These are phyloP conservation scores for Kazachstania bromeliacearum DNA, from an alignment of 805 yeast genomes.

Conservation along the genomic window DNA sequence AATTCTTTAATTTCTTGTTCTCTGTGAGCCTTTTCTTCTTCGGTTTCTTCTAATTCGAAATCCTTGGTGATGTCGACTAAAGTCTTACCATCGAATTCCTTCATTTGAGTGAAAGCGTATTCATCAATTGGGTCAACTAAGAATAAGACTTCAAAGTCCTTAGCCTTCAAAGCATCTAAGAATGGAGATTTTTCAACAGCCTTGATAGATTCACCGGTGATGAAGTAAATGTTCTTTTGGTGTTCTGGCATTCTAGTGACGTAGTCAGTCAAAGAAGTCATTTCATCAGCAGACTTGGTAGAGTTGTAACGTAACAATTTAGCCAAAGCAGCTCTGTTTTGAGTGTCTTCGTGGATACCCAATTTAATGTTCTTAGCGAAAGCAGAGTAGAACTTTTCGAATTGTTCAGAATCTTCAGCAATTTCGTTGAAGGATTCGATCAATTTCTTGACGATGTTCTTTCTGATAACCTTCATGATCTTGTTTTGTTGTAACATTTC, in stretches of 20 bases:
- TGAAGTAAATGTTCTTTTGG: conserved; percentile 98
- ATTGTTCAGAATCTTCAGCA: conserved; percentile 97
- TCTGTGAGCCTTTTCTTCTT: conserved; percentile 91
- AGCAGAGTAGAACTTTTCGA: conserved; percentile 95
- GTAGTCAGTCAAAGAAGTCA: conserved; percentile 91
- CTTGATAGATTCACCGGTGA: conserved; percentile 97
- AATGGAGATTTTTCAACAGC: conserved; percentile 98
- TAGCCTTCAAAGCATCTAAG: conserved; percentile 96
- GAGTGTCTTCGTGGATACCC: conserved; percentile 98
- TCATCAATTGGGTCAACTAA: conserved; percentile 99
- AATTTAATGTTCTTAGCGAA: conserved; percentile 97
- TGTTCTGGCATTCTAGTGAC: conserved; percentile 99
- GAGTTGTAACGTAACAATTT: conserved; percentile 96
- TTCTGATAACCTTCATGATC: conserved; percentile 97
- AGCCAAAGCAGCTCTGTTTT: conserved; percentile 92
- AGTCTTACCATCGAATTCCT: conserved; percentile 99
- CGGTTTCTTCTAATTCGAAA: conserved; percentile 96
- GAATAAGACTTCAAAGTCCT: conserved; percentile 96
- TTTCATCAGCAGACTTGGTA: conserved; percentile 89
- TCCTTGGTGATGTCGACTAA: conserved; percentile 98
- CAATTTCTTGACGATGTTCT: conserved; percentile 97
- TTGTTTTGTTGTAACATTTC: conserved; percentile 99
- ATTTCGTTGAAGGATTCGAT: conserved; percentile 98
- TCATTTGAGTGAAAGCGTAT: conserved; percentile 97
- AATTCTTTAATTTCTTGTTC: conserved; percentile 88